These are phyloP conservation scores for Sordariomycetes sp. DNA, from an alignment of 2,329 filamentous ascomycete genomes.

Conservation along the genomic window DNA sequence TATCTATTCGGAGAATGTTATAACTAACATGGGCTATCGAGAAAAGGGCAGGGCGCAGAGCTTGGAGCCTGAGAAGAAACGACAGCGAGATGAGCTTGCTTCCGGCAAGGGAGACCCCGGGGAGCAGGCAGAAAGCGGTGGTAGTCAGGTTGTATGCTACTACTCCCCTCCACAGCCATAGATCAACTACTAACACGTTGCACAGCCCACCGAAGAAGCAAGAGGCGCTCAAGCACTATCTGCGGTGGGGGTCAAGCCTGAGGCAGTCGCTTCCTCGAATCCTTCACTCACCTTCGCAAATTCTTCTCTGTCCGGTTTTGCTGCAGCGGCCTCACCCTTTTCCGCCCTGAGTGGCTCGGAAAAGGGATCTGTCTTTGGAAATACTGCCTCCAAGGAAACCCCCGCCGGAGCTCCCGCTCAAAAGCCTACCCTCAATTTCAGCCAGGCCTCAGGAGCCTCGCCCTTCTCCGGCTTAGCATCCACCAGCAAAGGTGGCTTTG, in stretches of 20 bases:
- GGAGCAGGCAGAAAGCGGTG: background rate
- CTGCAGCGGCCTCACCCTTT: conserved; percentile 56
- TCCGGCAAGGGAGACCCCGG: no score
- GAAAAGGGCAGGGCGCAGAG: conserved; percentile 27
- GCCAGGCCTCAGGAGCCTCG: conserved; percentile 26
- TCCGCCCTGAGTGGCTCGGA: conserved; percentile 37
- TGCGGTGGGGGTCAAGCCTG: conserved; percentile 8
- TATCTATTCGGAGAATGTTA: background rate
- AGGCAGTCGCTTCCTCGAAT: conserved; percentile 24
- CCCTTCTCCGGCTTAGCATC: conserved; percentile 35
- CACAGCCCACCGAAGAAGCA: background rate
- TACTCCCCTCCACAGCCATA: background rate
- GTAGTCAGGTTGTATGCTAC: background rate
- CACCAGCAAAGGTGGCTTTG: conserved; percentile 21
- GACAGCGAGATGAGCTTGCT: conserved; percentile 39
- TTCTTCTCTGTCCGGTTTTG: conserved; percentile 45
- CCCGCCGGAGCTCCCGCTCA: conserved; percentile 12
- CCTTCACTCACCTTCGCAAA: conserved; percentile 54
- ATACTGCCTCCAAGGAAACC: conserved; percentile 22
- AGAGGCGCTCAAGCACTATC: background rate
- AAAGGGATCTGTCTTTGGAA: conserved; percentile 39
- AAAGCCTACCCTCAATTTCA: conserved; percentile 38
- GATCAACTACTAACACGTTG: background rate
- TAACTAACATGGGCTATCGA: conserved; percentile 25
- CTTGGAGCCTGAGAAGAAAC: conserved; percentile 54